Conservation (phyloP, 495 filamentous ascomycete species). For the Annulohypoxylon maeteangense region DNA sequence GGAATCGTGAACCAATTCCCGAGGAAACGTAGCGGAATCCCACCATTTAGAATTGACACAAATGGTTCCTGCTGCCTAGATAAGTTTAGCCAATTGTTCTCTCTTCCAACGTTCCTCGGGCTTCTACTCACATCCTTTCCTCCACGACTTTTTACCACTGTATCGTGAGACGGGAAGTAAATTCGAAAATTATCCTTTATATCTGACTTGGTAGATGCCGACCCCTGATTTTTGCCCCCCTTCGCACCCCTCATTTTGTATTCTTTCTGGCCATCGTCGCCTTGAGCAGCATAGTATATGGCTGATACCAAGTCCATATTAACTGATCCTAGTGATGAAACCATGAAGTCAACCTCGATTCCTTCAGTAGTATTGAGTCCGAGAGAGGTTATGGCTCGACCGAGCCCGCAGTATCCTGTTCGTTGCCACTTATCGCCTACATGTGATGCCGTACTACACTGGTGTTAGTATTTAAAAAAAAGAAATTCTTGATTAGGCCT, state of each 20-base stretch:
- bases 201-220: constrained; percentile 41
- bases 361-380: constrained; percentile 59
- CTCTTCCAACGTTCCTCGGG: background rate
- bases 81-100: constrained; percentile 2
- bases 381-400: constrained; percentile 66
- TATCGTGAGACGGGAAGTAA: constrained; percentile 84
- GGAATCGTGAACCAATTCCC: constrained; percentile 76
- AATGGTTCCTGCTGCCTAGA: constrained; percentile 77
- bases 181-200: constrained; percentile 70
- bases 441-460: constrained; percentile 62
- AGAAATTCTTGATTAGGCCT: constrained; percentile 13
- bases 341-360: constrained; percentile 70
- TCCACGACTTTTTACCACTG: constrained; percentile 71
- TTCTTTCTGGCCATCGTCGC: constrained; percentile 68
- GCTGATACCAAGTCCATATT: constrained; percentile 72
- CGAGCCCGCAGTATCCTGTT: constrained; percentile 74
- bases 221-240: constrained; percentile 46
- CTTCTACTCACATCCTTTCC: constrained; percentile 57
- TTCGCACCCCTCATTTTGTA: constrained; percentile 58
- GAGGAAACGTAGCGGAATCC: constrained; percentile 72
- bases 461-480: constrained; percentile 13
- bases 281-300: constrained; percentile 81
- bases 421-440: constrained; percentile 63
- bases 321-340: constrained; percentile 81
- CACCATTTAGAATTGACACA: constrained; percentile 79